Evolutionary conservation across 75 land plant genomes (phyloP), one percentile per base, ranked within the genome.

Genomic region (Pinus tabuliformis): DNA sequence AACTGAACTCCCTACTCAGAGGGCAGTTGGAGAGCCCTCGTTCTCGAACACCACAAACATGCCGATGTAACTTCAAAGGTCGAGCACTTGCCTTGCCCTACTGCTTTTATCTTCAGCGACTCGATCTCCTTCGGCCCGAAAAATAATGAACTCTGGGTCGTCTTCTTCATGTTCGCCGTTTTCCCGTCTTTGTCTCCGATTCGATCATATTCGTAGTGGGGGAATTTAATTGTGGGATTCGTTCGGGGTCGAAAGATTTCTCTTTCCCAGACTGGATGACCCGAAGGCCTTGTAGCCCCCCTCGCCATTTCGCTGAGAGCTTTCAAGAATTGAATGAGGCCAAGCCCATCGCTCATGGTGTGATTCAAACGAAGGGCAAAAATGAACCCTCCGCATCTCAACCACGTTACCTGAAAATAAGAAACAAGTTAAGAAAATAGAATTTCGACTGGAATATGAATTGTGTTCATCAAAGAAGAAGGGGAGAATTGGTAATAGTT

Each of bases 31-130:
- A 81, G 45, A 14, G 84, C 83, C 54, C 26, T 61, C 37, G 77
- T 81, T 18, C 86, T 36, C 2, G 70, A 73, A 30, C 78, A 66
- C 86, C 86, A 85, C 63, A 76, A 66, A 63, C 75, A 33, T 3
- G 76, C 86, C 42, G 84, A 59, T 56, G 81, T 49, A 3, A 81
- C 86, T 62, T 85, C 84, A 62, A 83, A 15, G 78, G 85, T 57
- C 88, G 75, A 4, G 76, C 91, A 73, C 91, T 91, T 16, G 93
- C 96, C 73, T 91, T 91, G 85, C 82, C 87, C 16, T 91, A 90
- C 15, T 36, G 7, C 0, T 37, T 37, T 1, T 37, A 1, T 37
- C 1, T 77, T 65, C 4, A 86, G 71, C 12, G 74, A 61, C 0
- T 36, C 16, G 15, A 86, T 82, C n/a, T n/a, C 77, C 14, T 11